A percentile compares a stretch with the other conserved stretches of the same genome.
Evolutionary conservation across 805 yeast genomes (phyloP).

Genomic region (Yarrowia phangngaensis): DNA sequence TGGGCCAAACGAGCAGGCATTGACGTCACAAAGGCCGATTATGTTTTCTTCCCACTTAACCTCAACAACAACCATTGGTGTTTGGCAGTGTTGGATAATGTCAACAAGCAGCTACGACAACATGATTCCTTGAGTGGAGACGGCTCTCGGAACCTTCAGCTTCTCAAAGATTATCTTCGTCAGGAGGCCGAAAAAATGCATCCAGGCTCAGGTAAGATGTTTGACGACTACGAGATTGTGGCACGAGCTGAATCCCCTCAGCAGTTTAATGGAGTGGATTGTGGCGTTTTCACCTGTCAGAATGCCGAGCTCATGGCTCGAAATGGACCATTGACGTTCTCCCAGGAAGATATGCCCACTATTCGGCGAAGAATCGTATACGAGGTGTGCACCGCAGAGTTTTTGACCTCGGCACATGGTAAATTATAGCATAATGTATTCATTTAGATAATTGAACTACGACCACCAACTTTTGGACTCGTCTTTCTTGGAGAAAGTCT

Average conservation of each 20-base stretch:
- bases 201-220: slow-evolving; percentile 39
- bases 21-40: slow-evolving; percentile 58
- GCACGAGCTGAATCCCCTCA: slow-evolving; percentile 58
- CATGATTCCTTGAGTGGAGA: slow-evolving; percentile 66
- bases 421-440: not conserved
- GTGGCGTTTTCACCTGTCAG: slow-evolving; percentile 90
- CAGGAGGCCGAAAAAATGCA: slow-evolving; percentile 60
- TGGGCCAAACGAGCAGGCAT: slow-evolving; percentile 80
- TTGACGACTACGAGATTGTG: slow-evolving; percentile 37
- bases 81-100: slow-evolving; percentile 69
- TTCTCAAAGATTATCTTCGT: slow-evolving; percentile 57
- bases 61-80: slow-evolving; percentile 88
- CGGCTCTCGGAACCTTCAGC: slow-evolving; percentile 43
- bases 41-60: slow-evolving; percentile 82
- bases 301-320: slow-evolving; percentile 61
- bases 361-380: slow-evolving; percentile 67
- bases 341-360: slow-evolving; percentile 63
- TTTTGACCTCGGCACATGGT: slow-evolving; percentile 3
- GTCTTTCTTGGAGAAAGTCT: slow-evolving; percentile 27
- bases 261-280: slow-evolving; percentile 86
- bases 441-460: not conserved
- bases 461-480: slow-evolving; percentile 11
- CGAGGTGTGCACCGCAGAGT: slow-evolving; percentile 40
- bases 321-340: slow-evolving; percentile 49
- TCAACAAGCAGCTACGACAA: slow-evolving; percentile 55